Evolutionary conservation across 768 basidiomycete genomes (phyloP).

Genomic region (Suillus lakei): DNA sequence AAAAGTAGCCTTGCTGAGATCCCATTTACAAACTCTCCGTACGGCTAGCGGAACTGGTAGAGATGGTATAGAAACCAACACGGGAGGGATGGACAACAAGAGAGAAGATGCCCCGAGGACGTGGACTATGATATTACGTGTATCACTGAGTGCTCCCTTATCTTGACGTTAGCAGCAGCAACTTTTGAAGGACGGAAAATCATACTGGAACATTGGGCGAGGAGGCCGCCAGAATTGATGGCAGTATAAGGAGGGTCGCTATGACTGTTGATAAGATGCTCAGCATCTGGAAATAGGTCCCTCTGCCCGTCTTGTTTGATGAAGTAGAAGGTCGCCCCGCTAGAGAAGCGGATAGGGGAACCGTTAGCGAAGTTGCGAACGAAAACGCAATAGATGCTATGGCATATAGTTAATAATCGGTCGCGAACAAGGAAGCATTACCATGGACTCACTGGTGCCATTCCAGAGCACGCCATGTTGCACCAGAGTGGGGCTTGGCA

Average conservation of each 20-base stretch:
- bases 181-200: conserved; percentile 24
- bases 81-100: conserved; percentile 59
- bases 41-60: conserved; percentile 51
- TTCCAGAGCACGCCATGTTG: conserved; percentile 62
- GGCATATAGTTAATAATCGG: conserved; percentile 36
- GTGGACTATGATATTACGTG: conserved; percentile 21
- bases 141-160: conserved; percentile 13
- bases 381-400: conserved; percentile 59
- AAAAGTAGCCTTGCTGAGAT: conserved; percentile 50
- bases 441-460: conserved; percentile 56
- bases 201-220: conserved; percentile 47
- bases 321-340: conserved; percentile 37
- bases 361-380: conserved; percentile 67
- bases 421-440: conserved; percentile 11
- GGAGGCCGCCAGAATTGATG: conserved; percentile 59
- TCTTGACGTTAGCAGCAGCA: conserved; percentile 18
- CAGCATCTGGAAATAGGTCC: conserved; percentile 62
- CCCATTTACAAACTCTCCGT: conserved; percentile 44
- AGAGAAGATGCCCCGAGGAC: conserved; percentile 56
- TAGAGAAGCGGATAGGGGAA: conserved; percentile 67
- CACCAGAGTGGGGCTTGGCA: conserved; percentile 39
- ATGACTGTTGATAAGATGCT: conserved; percentile 53
- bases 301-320: conserved; percentile 46
- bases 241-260: conserved; percentile 57
- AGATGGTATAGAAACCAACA: conserved; percentile 60